Conservation (phyloP, 1,139 yeast genomes). For the Starmera stellimalicola region DNA sequence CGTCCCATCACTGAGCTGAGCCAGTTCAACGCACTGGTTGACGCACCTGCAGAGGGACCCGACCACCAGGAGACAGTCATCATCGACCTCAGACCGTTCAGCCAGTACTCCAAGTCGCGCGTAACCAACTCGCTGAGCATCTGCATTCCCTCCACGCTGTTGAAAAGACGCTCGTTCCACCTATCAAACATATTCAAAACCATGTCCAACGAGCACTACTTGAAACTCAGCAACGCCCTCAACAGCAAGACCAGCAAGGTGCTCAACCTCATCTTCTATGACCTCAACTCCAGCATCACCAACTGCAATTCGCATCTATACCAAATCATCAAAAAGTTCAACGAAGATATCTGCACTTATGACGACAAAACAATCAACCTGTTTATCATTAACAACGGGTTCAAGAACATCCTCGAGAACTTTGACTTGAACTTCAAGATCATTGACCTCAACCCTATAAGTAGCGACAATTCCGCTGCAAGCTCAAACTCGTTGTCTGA, state of each 20-base stretch:
- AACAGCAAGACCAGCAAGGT: conserved; percentile 7
- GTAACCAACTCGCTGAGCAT: conserved; percentile 43
- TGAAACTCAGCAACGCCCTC: conserved; percentile 8
- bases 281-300: conserved; percentile 20
- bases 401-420: conserved; percentile 8
- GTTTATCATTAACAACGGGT: conserved; percentile 31
- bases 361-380: conserved; percentile 23
- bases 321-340: conserved; percentile 35
- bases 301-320: conserved; percentile 29
- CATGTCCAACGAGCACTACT: conserved; percentile 31
- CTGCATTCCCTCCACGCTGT: conserved; percentile 60
- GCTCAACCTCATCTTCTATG: conserved; percentile 42
- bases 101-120: conserved; percentile 42
- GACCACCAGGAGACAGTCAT: conserved; percentile 24
- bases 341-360: conserved; percentile 11
- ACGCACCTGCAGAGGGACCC: conserved; percentile 3
- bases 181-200: conserved; percentile 47
- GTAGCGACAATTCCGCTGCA: not conserved
- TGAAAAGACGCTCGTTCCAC: conserved; percentile 52
- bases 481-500: conserved; percentile 9
- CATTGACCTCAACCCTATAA: not conserved
- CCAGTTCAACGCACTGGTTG: not conserved
- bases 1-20: not conserved
- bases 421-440: not conserved
- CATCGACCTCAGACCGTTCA: conserved; percentile 58